Evolutionary conservation across 2,329 filamentous ascomycete species (phyloP), one percentile per base, ranked within the genome.

Genomic region (Tolypocladium album): DNA sequence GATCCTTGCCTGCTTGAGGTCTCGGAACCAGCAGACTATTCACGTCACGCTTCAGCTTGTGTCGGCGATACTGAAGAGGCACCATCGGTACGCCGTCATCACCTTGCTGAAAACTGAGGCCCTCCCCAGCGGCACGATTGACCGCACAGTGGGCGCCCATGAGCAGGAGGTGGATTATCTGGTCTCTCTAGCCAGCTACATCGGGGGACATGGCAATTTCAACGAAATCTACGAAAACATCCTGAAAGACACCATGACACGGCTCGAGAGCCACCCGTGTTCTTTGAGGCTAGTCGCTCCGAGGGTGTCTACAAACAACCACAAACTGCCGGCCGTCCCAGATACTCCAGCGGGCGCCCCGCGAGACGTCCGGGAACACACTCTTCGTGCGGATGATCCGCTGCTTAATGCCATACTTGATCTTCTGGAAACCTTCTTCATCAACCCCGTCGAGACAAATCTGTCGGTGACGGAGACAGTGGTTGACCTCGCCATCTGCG

Each of bases 371-470:
- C 79, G 76, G 55, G 80, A 75, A 40, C 86, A 88, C 67, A 85
- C 85, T 6, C 77, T 90, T 22, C 81, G 81, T 59, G 79, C 79
- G 1, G 83, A 84, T 59, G 87, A 87, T 64, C 85, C 81, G 52
- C 80, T 86, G 42, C 78, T 87, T 55, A 84, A 83, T 70, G 84
- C 89, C 11, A 77, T 89, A 2, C 75, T 89, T 12, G 86, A 88
- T 52, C 80, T 93, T 9, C 74, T 99, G 13, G 82, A 88, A 53
- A 87, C 82, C 0, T 99, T 97, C 68, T 91, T 97, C 66, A 82
- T 90, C 6, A 99, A 99, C 67, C 88, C 91, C 3, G 86, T 97
- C 3, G 91, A 97, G 66, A 92, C 89, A 3, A 99, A 99, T 66
- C 77, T 99, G 4, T 89, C 88, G 0, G 79, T 97, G 1, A 97